Base-by-base conservation (phyloP, 1,284 basidiomycete species). In the Mixia osmundae region DNA sequence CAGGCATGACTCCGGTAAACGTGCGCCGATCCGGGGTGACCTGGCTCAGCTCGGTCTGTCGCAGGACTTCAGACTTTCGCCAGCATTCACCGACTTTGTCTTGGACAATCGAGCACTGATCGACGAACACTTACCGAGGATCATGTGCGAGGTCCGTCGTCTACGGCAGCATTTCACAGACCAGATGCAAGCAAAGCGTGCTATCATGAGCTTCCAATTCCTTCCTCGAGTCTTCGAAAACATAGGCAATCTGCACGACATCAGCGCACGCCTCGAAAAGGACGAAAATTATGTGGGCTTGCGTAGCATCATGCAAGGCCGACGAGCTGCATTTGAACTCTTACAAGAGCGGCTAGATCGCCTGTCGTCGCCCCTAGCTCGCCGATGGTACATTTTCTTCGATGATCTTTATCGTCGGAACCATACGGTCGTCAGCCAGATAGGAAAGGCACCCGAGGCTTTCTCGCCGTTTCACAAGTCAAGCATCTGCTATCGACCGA, bases 331-430 rank as follows among this genome's bases (percentile, higher is more conserved):
- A n/a, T n/a, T 72, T 47, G 45, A 59, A 14, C 56, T 58, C 8
- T 68, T 69, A 8, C 68, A 72, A 50, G 63, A 68, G 36, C 63
- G 76, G 18, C 58, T 71, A 40, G 47, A 55, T 6, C 60, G 59
- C n/a, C 68, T 75, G 27, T n/a, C 59, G 66, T 2, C 50, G 49
- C 1, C 64, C 64, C 1, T 60, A 64, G 43, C 55, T 68, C 1
- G 58, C 67, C 79, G 75, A 71, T 82, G 77, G 76, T 79, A 73
- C 51, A 62, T 78, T 6, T 68, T 76, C 47, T 80, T 74, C 71
- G 73, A 76, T 50, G 74, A 76, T 48, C 51, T 76, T 10, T 75
- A 69, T 71, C 63, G 70, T 43, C 61, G 69, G 44, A 76, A 76
- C 51, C 55, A 65, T 46, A 63, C 62, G 34, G 65, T 68, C 0